Conservation (phyloP, 176 grass and related monocot genomes). For the Oryza officinalis region DNA sequence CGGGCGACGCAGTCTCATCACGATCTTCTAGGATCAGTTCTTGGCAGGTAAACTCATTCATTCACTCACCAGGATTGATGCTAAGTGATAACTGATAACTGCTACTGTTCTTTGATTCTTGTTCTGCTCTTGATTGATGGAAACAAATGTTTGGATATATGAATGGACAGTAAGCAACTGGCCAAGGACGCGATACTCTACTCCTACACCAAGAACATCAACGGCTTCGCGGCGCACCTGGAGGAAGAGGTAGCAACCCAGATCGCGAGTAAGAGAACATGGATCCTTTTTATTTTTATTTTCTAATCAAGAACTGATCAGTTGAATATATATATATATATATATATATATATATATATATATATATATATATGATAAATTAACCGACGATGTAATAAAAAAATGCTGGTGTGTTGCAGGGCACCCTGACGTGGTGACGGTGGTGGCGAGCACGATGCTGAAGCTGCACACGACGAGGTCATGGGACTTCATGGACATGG, state of each 20-base stretch:
- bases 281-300: too few relatives aligned
- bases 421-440: constrained; percentile 63
- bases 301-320: too few relatives aligned
- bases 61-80: neutral
- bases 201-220: constrained; percentile 80
- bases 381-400: too few relatives aligned
- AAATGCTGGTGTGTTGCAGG: constrained; percentile 16
- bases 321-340: too few relatives aligned
- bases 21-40: constrained; percentile 46
- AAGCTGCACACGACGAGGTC: constrained; percentile 78
- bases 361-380: too few relatives aligned
- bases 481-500: constrained; percentile 67
- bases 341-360: too few relatives aligned
- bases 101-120: neutral
- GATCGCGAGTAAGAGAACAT: constrained; percentile 51
- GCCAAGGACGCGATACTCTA: constrained; percentile 64
- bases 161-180: constrained; percentile 36
- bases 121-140: neutral
- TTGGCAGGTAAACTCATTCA: constrained; percentile 48
- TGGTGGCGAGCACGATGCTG: constrained; percentile 52
- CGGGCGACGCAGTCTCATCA: constrained; percentile 60
- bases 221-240: constrained; percentile 70
- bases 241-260: constrained; percentile 46
- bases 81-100: neutral
- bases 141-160: neutral